These are phyloP conservation scores for Medicago truncatula DNA, from an alignment of 306 rosid genomes.

Conservation along the genomic window DNA sequence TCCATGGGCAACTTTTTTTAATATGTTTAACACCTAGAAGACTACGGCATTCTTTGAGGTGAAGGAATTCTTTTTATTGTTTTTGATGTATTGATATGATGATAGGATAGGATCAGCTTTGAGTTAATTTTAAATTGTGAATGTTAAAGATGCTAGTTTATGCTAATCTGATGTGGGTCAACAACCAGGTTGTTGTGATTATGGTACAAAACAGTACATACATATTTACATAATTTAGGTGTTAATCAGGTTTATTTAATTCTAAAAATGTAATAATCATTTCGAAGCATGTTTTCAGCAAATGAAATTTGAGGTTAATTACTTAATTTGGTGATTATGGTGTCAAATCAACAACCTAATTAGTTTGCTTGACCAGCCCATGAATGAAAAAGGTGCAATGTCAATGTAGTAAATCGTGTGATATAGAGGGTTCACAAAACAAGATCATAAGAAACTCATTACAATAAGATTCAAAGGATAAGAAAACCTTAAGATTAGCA, in stretches of 20 bases:
- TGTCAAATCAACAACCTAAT: conserved; percentile 44
- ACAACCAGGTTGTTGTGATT: conserved; percentile 21
- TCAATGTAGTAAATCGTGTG: conserved; percentile 21
- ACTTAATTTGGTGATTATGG: conserved; percentile 31
- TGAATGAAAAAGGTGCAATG: conserved; percentile 35
- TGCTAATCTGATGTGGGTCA: conserved; percentile 31
- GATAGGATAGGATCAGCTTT: conserved; percentile 19
- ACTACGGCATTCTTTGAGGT: conserved; percentile 22
- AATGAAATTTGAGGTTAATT: conserved; percentile 29
- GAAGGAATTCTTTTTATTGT: conserved; percentile 10
- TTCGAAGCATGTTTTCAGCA: conserved; percentile 10
- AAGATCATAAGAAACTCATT: conserved; percentile 13
- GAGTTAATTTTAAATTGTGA: background rate
- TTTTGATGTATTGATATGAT: conserved; percentile 19
- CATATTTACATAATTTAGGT: conserved; percentile 6
- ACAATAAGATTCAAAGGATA: conserved; percentile 22
- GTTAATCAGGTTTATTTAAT: conserved; percentile 34
- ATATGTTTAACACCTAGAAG: conserved; percentile 24
- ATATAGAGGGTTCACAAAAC: conserved; percentile 3
- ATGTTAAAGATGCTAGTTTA: conserved; percentile 12
- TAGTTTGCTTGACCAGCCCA: conserved; percentile 31
- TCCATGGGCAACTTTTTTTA: conserved; percentile 38
- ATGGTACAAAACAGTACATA: background rate
- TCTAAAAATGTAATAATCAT: conserved; percentile 34
- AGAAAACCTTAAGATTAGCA: background rate